Base-by-base conservation (phyloP, 768 basidiomycete genomes). In the Tricholomella constricta region DNA sequence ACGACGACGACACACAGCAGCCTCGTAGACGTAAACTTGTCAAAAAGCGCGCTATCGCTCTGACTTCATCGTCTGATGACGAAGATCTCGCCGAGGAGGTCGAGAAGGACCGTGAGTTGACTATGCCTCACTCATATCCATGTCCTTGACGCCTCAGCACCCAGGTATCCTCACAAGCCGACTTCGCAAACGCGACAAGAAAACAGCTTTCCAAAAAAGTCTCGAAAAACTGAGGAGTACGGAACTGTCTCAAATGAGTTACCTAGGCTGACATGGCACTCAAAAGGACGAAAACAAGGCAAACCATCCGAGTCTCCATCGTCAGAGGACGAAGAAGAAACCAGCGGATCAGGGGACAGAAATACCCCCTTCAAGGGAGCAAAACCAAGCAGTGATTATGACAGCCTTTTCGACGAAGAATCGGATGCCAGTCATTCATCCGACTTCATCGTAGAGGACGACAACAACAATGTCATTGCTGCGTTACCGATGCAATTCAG, bases 401-500 rank as follows among this genome's bases (percentile, higher is more conserved):
- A 72, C 48, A 70, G 67, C 54, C 65, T 75, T 35, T 76, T 73
- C 37, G 64, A 67, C 54, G 72, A 69, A 38, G 65, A 70, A 35
- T 76, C 77, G 11, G 72, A 72, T 42, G 67, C 72, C 25, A 65
- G 69, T n/a, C 67, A 64, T 48, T 70, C 73, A 32, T 74, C 70
- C 15, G 67, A 71, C 50, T 79, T 77, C 50, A 89, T 90, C 55
- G 85, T 91, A 27, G 83, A 90, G 32, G 88, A 91, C 56, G 84
- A 86, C 53, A 74, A 65, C 7, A 66, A 65, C 7, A 65, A 54
- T 22, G 72, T 63, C 0, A 62, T 65, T 3, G 68, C 79, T 17
- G 69, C 77, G 31, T 75, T 92, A n/a, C 91, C 91, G 8, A 75
- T 77, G 46, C 82, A 87, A 61, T 96, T 91, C 71, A 93, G 90